A percentile compares a stretch with the other conserved stretches of the same genome.
Conservation (phyloP, 2,329 filamentous ascomycete species). For the Talaromyces funiculosus region DNA sequence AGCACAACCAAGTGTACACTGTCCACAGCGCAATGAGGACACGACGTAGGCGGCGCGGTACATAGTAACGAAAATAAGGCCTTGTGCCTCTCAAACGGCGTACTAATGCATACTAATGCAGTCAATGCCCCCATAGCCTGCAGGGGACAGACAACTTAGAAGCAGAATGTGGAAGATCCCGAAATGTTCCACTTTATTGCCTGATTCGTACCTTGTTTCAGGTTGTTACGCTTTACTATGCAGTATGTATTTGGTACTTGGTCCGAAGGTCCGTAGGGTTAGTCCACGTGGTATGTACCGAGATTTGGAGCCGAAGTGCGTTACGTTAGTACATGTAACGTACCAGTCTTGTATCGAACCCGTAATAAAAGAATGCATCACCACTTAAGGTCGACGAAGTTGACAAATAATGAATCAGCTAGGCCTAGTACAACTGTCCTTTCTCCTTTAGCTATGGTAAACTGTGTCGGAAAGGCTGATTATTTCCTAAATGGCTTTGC, state of each 20-base stretch:
- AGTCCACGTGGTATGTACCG: background rate
- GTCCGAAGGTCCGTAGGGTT: background rate
- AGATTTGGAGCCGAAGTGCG: background rate
- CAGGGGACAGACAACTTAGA: background rate
- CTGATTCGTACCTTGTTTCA: background rate
- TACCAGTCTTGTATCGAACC: background rate
- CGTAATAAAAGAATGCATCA: background rate
- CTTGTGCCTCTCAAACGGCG: background rate
- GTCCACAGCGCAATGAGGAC: background rate
- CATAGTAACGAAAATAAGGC: background rate
- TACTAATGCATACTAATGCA: background rate
- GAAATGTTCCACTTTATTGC: background rate
- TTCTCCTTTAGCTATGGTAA: background rate
- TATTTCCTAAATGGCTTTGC: background rate
- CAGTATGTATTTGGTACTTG: too few species aligned
- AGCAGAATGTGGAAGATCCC: background rate
- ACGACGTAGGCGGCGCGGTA: background rate
- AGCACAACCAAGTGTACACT: background rate
- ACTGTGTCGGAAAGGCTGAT: background rate
- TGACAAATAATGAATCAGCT: background rate
- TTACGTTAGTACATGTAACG: too few species aligned
- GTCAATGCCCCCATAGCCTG: background rate
- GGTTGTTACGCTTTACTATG: too few species aligned
- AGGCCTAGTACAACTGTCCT: background rate
- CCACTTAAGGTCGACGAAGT: background rate